These are phyloP conservation scores for Melanopsichium pennsylvanicum DNA, from an alignment of 1,284 basidiomycete species.

Conservation along the genomic window DNA sequence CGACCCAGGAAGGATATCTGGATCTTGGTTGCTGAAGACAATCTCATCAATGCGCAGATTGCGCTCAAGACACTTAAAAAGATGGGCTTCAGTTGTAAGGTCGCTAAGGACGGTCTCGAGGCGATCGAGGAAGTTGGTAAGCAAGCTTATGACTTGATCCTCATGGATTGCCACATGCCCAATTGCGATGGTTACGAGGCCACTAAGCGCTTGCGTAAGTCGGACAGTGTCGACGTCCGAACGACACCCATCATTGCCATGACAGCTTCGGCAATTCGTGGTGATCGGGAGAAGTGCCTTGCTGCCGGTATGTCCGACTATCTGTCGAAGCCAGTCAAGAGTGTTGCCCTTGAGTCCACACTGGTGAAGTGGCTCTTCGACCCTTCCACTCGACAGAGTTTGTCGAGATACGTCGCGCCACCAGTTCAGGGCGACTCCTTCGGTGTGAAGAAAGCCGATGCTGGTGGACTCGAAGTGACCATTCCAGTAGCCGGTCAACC, in stretches of 20 bases:
- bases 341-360: conserved; percentile 52
- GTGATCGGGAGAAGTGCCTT: conserved; percentile 61
- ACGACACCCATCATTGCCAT: conserved; percentile 60
- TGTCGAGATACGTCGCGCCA: conserved; percentile 45
- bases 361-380: conserved; percentile 60
- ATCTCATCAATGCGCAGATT: conserved; percentile 61
- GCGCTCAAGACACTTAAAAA: conserved; percentile 58
- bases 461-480: conserved; percentile 22
- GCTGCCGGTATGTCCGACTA: conserved; percentile 61
- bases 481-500: conserved; percentile 15
- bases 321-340: conserved; percentile 61
- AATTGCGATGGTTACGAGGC: conserved; percentile 62
- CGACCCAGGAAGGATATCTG: conserved; percentile 58
- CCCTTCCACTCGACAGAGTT: conserved; percentile 49
- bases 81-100: conserved; percentile 63
- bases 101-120: conserved; percentile 59
- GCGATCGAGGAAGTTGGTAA: conserved; percentile 52
- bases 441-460: conserved; percentile 21
- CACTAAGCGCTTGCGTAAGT: conserved; percentile 50
- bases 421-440: conserved; percentile 42
- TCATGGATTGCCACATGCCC: conserved; percentile 59
- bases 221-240: conserved; percentile 49
- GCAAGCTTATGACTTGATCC: conserved; percentile 55
- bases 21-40: conserved; percentile 63
- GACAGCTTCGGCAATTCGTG: conserved; percentile 59